Evolutionary conservation across 2,329 filamentous ascomycete species (phyloP).

Genomic region (Neofusicoccum umdonicola): DNA sequence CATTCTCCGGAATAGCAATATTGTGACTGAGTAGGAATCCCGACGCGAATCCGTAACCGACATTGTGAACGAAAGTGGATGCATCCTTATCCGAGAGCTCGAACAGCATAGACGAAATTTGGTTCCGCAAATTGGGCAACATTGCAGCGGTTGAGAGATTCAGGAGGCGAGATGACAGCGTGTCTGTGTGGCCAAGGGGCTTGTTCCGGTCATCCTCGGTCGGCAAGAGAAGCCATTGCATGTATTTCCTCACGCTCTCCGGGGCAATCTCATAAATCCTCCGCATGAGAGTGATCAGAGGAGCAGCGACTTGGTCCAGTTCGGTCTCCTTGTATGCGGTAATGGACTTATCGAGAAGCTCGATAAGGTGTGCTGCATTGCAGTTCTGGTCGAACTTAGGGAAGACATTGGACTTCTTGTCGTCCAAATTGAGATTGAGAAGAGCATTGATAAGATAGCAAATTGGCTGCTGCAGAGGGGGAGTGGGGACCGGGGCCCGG

Average conservation of each 20-base stretch:
- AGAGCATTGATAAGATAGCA: conserved; percentile 75
- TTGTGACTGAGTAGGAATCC: conserved; percentile 86
- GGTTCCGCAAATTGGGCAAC: conserved; percentile 68
- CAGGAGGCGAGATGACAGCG: conserved; percentile 73
- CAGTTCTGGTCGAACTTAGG: conserved; percentile 60
- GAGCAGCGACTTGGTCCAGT: conserved; percentile 69
- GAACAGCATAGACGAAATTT: conserved; percentile 77
- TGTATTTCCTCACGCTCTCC: conserved; percentile 56
- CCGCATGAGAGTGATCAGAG: conserved; percentile 71
- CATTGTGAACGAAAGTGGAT: conserved; percentile 78
- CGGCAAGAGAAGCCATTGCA: conserved; percentile 71
- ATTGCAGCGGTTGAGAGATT: conserved; percentile 72
- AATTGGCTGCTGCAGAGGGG: conserved; percentile 71
- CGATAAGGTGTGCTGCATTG: conserved; percentile 64
- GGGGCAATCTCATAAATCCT: conserved; percentile 70
- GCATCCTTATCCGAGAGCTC: conserved; percentile 81
- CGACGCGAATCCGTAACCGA: conserved; percentile 91
- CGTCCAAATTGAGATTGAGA: conserved; percentile 70
- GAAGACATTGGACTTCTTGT: conserved; percentile 58
- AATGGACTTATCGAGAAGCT: conserved; percentile 67
- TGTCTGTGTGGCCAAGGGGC: conserved; percentile 73
- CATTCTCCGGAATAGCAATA: conserved; percentile 69
- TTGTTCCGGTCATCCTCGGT: conserved; percentile 71
- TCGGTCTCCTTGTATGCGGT: conserved; percentile 63
- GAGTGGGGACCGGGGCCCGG: conserved; percentile 57